phyloP scores from a whole-genome alignment of 176 grass and related monocot species.

The Saccharum spontaneum region DNA sequence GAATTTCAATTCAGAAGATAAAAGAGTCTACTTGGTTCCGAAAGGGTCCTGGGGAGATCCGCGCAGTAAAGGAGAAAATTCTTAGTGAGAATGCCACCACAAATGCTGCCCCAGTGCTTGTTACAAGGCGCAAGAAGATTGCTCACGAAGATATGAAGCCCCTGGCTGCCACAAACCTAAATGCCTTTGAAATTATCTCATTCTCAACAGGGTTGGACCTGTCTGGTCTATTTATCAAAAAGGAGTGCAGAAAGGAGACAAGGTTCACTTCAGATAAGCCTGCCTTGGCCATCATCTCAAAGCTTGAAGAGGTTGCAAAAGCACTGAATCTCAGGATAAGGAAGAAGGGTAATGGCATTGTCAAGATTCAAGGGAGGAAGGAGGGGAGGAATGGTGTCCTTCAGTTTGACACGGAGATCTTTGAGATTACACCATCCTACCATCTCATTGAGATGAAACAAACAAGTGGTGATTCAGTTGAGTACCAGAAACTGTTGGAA shows the following conservation, averaged over 20 bases:
- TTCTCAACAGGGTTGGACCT: slow-evolving; percentile 71
- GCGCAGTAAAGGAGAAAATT: slow-evolving; percentile 36
- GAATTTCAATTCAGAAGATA: slow-evolving; percentile 74
- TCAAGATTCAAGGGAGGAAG: slow-evolving; percentile 67
- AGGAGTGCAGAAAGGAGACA: slow-evolving; percentile 49
- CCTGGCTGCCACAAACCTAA: slow-evolving; percentile 43
- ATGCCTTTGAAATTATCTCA: slow-evolving; percentile 89
- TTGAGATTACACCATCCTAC: slow-evolving; percentile 53
- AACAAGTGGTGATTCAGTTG: slow-evolving; percentile 63
- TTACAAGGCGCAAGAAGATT: slow-evolving; percentile 30
- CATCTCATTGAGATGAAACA: slow-evolving; percentile 84
- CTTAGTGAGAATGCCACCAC: slow-evolving; percentile 5
- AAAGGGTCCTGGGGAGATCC: slow-evolving; percentile 47
- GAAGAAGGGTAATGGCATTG: slow-evolving; percentile 60
- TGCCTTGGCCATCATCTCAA: slow-evolving; percentile 50
- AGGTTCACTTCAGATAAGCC: slow-evolving; percentile 76
- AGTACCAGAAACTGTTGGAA: slow-evolving; percentile 68
- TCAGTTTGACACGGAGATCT: slow-evolving; percentile 66
- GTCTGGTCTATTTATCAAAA: slow-evolving; percentile 61
- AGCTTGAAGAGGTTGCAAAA: slow-evolving; percentile 60
- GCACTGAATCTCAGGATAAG: slow-evolving; percentile 64
- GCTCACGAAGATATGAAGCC: slow-evolving; percentile 40
- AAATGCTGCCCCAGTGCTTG: not conserved
- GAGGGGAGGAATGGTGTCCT: slow-evolving; percentile 67
- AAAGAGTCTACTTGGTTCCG: slow-evolving; percentile 76